Evolutionary conservation across 2,329 filamentous ascomycete genomes (phyloP).

Genomic region (Zalaria obscura): DNA sequence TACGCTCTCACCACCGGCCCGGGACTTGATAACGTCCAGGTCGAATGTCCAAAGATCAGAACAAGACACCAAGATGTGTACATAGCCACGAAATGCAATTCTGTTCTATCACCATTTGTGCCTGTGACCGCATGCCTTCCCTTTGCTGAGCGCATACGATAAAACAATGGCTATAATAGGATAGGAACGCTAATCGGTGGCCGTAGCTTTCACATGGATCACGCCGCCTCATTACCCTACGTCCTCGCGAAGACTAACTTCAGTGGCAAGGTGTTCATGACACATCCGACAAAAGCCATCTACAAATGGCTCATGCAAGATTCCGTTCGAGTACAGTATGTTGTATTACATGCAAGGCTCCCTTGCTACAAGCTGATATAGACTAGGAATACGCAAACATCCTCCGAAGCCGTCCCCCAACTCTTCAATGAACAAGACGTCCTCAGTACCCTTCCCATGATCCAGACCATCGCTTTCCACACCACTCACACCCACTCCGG

Average conservation of each 20-base stretch:
- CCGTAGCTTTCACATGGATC: slow-evolving; percentile 87
- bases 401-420: slow-evolving; percentile 46
- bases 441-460: slow-evolving; percentile 79
- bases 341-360: slow-evolving; percentile 10
- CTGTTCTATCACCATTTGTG: slow-evolving; percentile 7
- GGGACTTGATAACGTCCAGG: too few relatives aligned
- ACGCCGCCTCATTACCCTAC: slow-evolving; percentile 96
- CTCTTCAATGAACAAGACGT: slow-evolving; percentile 95
- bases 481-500: slow-evolving; percentile 95
- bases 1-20: too few relatives aligned
- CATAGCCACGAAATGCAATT: slow-evolving; percentile 20
- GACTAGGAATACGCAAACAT: slow-evolving; percentile 48
- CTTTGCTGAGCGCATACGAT: neutral
- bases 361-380: neutral
- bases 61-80: slow-evolving; percentile 4
- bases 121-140: slow-evolving; percentile 4
- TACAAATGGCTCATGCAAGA: slow-evolving; percentile 99
- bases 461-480: slow-evolving; percentile 96
- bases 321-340: slow-evolving; percentile 76
- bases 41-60: too few relatives aligned
- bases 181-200: too few relatives aligned
- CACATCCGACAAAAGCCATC: slow-evolving; percentile 96
- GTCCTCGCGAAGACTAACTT: slow-evolving; percentile 98
- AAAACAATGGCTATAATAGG: neutral
- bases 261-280: slow-evolving; percentile 95